Evolutionary conservation across 805 yeast genomes (phyloP).

Genomic region (Ogataea glucozyma): DNA sequence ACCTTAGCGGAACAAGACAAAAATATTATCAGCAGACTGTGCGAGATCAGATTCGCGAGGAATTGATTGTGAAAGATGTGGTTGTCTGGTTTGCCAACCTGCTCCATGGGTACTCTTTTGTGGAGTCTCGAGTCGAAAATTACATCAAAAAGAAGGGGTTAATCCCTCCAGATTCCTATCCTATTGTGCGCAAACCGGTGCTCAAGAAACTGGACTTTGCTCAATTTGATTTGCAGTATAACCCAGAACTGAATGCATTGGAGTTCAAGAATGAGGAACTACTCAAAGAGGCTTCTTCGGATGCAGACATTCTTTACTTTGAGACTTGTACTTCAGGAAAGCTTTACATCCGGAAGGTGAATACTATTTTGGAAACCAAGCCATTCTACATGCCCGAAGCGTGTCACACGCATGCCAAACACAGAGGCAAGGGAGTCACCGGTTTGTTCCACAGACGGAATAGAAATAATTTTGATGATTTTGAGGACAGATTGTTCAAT

Average conservation of each 20-base stretch:
- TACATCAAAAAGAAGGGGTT: constrained; percentile 21
- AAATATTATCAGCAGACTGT: constrained; percentile 15
- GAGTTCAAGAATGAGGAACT: constrained; percentile 21
- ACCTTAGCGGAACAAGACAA: constrained; percentile 27
- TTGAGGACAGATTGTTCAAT: constrained; percentile 14
- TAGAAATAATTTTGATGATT: constrained; percentile 9
- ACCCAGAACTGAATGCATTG: constrained; percentile 17
- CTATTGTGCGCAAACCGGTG: constrained; percentile 26
- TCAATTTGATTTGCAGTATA: constrained; percentile 19
- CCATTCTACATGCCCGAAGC: constrained; percentile 11
- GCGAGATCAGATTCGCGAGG: constrained; percentile 13
- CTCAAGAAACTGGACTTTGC: constrained; percentile 16
- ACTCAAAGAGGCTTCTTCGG: constrained; percentile 16
- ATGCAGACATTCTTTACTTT: constrained; percentile 26
- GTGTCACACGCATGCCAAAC: constrained; percentile 15
- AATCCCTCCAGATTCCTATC: constrained; percentile 19
- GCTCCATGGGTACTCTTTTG: constrained; percentile 10
- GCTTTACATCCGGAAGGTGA: constrained; percentile 17
- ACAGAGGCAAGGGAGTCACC: constrained; percentile 8
- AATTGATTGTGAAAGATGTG: constrained; percentile 12
- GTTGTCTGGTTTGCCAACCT: constrained; percentile 12
- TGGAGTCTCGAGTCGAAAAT: constrained; percentile 18
- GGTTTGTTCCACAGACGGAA: constrained; percentile 5
- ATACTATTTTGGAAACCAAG: constrained; percentile 3
- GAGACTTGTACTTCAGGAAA: constrained; percentile 17